phyloP scores from a whole-genome alignment of 768 basidiomycete genomes.

The Rhizopogon vulgaris region DNA sequence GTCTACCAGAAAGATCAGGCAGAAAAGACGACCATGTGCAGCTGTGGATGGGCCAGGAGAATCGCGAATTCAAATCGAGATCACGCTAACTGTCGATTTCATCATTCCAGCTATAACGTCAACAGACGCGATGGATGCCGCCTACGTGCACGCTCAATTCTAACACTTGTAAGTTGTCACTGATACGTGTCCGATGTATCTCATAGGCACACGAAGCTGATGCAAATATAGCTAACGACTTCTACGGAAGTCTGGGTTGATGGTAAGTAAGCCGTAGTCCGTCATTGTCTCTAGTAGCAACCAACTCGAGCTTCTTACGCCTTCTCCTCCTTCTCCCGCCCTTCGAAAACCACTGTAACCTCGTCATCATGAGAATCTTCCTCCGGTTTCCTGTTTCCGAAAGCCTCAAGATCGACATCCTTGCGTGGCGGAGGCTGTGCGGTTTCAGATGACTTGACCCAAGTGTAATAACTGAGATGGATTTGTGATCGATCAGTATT shows the following conservation, averaged over 20 bases:
- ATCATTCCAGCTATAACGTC: not conserved
- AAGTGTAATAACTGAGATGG: constrained; percentile 49
- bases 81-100: not conserved
- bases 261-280: not conserved
- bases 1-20: too few species aligned
- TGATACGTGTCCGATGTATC: not conserved
- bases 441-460: constrained; percentile 31
- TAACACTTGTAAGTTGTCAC: too few species aligned
- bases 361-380: constrained; percentile 12
- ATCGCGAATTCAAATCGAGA: too few species aligned
- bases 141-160: too few species aligned
- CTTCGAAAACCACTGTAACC: constrained; percentile 19
- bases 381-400: constrained; percentile 16
- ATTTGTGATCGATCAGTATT: constrained; percentile 15
- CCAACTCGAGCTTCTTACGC: constrained; percentile 1
- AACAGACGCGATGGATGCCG: too few species aligned
- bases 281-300: not conserved
- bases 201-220: too few species aligned
- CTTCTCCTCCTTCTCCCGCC: constrained; percentile 21
- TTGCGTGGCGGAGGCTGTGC: constrained; percentile 18
- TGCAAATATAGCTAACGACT: not conserved
- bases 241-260: not conserved
- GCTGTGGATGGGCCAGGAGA: too few species aligned
- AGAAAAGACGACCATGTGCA: too few species aligned
- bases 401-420: constrained; percentile 35